Conservation (phyloP, 495 filamentous ascomycete genomes). For the Daldinia bambusicola region DNA sequence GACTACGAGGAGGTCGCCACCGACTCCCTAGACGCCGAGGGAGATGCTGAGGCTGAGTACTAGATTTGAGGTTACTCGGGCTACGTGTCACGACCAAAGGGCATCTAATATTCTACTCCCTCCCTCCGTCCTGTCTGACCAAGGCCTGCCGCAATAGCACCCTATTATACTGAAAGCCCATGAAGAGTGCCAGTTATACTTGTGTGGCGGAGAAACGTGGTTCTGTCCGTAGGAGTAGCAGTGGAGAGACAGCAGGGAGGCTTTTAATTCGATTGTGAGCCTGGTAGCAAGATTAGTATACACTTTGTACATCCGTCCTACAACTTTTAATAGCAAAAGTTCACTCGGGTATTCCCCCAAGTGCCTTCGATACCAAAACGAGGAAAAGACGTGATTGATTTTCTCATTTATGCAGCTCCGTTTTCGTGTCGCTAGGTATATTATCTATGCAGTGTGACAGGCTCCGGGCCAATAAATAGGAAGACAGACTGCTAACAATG, state of each 20-base stretch:
- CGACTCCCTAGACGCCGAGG: slow-evolving; percentile 91
- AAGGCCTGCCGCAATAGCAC: slow-evolving; percentile 41
- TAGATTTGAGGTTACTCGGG: slow-evolving; percentile 59
- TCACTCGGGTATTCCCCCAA: slow-evolving; percentile 31
- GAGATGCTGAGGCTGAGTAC: slow-evolving; percentile 93
- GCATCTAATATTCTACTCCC: slow-evolving; percentile 43
- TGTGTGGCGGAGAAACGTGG: slow-evolving; percentile 30
- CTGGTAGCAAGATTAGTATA: slow-evolving; percentile 49
- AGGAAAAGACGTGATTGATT: slow-evolving; percentile 17
- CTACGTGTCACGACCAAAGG: slow-evolving; percentile 40
- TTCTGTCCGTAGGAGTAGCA: slow-evolving; percentile 26
- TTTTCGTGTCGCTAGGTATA: slow-evolving; percentile 39
- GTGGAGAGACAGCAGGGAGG: slow-evolving; percentile 35
- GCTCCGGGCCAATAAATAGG: slow-evolving; percentile 26
- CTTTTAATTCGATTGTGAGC: slow-evolving; percentile 45
- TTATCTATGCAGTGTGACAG: slow-evolving; percentile 41
- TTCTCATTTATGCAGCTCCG: slow-evolving; percentile 29
- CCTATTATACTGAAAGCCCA: slow-evolving; percentile 32
- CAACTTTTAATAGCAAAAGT: slow-evolving; percentile 48
- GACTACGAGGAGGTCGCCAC: slow-evolving; percentile 99
- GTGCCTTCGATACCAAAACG: slow-evolving; percentile 11
- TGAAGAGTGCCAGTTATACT: slow-evolving; percentile 35
- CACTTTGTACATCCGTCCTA: slow-evolving; percentile 50
- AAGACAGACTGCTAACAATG: slow-evolving; percentile 14
- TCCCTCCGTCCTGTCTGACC: slow-evolving; percentile 37